Evolutionary conservation across 2,329 filamentous ascomycete genomes (phyloP), one percentile per base, ranked within the genome.

Genomic region (Aureobasidium sp.): DNA sequence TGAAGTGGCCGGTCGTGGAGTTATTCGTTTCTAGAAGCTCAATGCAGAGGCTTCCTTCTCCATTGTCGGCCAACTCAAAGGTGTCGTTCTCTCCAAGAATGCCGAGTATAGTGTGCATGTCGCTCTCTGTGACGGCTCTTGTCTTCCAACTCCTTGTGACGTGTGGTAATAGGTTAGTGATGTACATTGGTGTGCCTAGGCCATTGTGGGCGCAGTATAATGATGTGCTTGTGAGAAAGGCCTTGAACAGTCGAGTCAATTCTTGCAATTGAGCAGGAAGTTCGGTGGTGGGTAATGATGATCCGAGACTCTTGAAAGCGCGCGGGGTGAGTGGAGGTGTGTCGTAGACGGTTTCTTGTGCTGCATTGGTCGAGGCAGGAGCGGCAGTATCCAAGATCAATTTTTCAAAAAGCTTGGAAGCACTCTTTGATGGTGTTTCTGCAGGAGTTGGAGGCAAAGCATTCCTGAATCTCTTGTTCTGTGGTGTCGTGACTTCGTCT

Each of bases 141-240:
- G 77, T 76, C 61, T 75, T 75, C 75, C 79, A 80, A 50, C 74
- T 73, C 36, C 75, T 71, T 7, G 78, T 75, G 48, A 78, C 70
- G 8, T 74, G 72, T 27, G 73, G 70, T 26, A 75, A 71, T 34
- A 81, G 66, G 26, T 70, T 67, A 27, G 71, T 66, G 26, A 80
- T 67, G 63, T 79, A 72, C 59, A 76, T 73, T n/a, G 78, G 73
- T 17, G 75, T 71, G 6, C 76, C 72, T 13, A 74, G 75, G 51
- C 77, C 78, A 63, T 80, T 79, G 67, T 81, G 79, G 24, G 79
- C 76, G 65, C 77, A 79, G 66, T 81, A 77, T 32, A 81, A 70
- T 6, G 78, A 77, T 13, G 81, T 71, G n/a, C 79, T 76, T 17
- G 75, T 77, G 20, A 82, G 74, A 65, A 82, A 80, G 39, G 79